Evolutionary conservation across 2,329 filamentous ascomycete genomes (phyloP).

Genomic region (Leptographium radiaticola): DNA sequence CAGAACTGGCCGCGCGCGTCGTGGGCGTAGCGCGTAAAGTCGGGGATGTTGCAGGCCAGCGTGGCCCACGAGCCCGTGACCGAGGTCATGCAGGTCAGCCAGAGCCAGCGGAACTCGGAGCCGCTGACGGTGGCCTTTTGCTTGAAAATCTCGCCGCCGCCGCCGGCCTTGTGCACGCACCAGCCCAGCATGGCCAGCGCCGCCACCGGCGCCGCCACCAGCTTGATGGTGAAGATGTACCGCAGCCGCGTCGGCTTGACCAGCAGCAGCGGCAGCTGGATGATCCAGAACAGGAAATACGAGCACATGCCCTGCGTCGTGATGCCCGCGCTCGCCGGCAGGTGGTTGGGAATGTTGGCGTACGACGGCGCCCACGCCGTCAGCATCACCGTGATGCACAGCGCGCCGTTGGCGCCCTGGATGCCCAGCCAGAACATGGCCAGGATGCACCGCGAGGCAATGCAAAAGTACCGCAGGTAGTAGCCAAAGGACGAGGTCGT

Average conservation of each 20-base stretch:
- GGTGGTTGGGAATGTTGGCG: slow-evolving; percentile 21
- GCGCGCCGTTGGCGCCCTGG: slow-evolving; percentile 32
- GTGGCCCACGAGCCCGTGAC: slow-evolving; percentile 30
- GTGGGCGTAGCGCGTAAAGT: slow-evolving; percentile 35
- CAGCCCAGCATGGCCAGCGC: slow-evolving; percentile 51
- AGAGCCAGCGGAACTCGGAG: slow-evolving; percentile 30
- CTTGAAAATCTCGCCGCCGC: slow-evolving; percentile 28
- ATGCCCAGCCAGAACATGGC: slow-evolving; percentile 26
- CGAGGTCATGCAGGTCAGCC: slow-evolving; percentile 30
- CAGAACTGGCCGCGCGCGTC: slow-evolving; percentile 23
- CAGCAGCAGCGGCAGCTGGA: slow-evolving; percentile 18
- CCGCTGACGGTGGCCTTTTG: slow-evolving; percentile 22
- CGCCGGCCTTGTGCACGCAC: slow-evolving; percentile 44
- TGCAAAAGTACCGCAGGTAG: slow-evolving; percentile 30
- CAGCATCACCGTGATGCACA: slow-evolving; percentile 18
- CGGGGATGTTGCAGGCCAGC: slow-evolving; percentile 35
- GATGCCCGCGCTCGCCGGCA: slow-evolving; percentile 23
- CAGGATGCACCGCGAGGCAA: slow-evolving; percentile 24
- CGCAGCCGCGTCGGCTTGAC: slow-evolving; percentile 11
- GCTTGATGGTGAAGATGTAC: slow-evolving; percentile 33
- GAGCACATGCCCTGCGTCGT: slow-evolving; percentile 24
- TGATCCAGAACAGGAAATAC: slow-evolving; percentile 24
- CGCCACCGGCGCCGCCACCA: slow-evolving; percentile 38
- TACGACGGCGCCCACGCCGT: slow-evolving; percentile 13
- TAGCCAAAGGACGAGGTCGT: slow-evolving; percentile 31